A percentile compares a stretch with the other conserved stretches of the same genome.
phyloP scores from a whole-genome alignment of 208 protist genomes.

The Porcisia deanei region DNA sequence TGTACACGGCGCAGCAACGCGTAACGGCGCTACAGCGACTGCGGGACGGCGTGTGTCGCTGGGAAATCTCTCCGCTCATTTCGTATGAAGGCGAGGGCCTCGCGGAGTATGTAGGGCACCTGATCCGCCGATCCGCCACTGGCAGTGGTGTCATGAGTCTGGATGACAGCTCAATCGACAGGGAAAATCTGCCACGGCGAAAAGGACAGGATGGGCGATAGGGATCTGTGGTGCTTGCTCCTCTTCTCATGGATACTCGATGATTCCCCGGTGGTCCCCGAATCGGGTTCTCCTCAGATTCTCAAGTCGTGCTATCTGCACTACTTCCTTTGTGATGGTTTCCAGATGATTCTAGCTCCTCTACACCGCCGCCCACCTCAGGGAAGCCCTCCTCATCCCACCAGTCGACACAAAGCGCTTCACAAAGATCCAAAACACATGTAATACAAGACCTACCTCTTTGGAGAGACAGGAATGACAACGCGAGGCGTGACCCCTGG shows the following conservation, averaged over 20 bases:
- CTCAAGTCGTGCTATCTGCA: background rate
- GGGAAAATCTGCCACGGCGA: conserved; percentile 16
- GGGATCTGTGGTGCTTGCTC: background rate
- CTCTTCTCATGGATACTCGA: background rate
- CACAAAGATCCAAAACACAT: no score
- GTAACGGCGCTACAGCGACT: conserved; percentile 39
- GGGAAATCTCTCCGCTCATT: conserved; percentile 93
- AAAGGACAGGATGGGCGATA: background rate
- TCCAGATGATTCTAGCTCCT: no score
- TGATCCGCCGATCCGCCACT: conserved; percentile 38
- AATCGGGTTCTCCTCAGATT: background rate
- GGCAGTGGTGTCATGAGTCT: conserved; percentile 27
- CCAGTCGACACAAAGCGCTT: no score
- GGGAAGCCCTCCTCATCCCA: no score
- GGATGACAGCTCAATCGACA: conserved; percentile 13
- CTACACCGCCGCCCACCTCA: no score
- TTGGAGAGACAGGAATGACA: no score
- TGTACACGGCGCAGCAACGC: conserved; percentile 15
- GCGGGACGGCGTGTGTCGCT: conserved; percentile 20
- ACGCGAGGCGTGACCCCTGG: no score
- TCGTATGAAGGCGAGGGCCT: conserved; percentile 93
- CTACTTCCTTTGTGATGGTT: no score
- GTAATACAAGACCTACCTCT: no score
- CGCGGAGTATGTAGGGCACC: conserved; percentile 16
- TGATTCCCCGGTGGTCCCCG: background rate